Conservation (phyloP, 352 stramenopile genomes). For the Lagenidium giganteum region DNA sequence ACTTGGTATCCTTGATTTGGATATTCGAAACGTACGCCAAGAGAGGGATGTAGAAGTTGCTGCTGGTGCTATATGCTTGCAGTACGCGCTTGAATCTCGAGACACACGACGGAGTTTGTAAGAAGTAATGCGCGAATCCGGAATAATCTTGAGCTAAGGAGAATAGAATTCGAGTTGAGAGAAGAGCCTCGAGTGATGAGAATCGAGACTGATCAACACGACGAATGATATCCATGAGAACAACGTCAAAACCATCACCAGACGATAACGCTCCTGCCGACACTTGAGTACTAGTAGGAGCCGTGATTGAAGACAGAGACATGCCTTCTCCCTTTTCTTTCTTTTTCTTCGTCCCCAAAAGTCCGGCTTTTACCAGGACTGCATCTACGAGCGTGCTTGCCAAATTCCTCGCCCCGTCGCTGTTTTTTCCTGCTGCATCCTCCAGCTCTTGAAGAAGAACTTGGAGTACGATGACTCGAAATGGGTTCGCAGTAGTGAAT, state of each 20-base stretch:
- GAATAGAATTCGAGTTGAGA: conserved; percentile 47
- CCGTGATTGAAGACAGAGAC: conserved; percentile 5
- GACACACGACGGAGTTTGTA: conserved; percentile 20
- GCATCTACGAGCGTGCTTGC: conserved; percentile 9
- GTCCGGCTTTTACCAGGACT: background rate
- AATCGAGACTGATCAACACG: conserved; percentile 24
- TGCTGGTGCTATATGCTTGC: conserved; percentile 33
- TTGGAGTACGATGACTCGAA: conserved; percentile 15
- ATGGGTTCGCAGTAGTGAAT: conserved; percentile 8
- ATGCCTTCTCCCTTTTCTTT: conserved; percentile 9
- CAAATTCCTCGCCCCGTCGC: background rate
- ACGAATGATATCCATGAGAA: conserved; percentile 53
- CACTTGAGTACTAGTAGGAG: background rate
- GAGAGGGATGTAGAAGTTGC: conserved; percentile 47
- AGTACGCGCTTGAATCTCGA: conserved; percentile 44
- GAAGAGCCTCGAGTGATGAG: conserved; percentile 28
- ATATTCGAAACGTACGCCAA: conserved; percentile 63
- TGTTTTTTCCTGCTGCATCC: background rate
- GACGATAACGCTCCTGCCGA: too few species aligned
- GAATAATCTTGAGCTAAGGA: conserved; percentile 45
- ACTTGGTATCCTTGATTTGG: conserved; percentile 47
- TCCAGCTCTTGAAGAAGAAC: conserved; percentile 17
- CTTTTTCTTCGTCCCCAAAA: conserved; percentile 5
- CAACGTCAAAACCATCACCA: conserved; percentile 28
- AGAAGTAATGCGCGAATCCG: conserved; percentile 45